Percentiles rank a stretch among this genome's conserved stretches.
phyloP scores from a whole-genome alignment of 164 flowering plant genomes.

The Hamamelis virginiana region DNA sequence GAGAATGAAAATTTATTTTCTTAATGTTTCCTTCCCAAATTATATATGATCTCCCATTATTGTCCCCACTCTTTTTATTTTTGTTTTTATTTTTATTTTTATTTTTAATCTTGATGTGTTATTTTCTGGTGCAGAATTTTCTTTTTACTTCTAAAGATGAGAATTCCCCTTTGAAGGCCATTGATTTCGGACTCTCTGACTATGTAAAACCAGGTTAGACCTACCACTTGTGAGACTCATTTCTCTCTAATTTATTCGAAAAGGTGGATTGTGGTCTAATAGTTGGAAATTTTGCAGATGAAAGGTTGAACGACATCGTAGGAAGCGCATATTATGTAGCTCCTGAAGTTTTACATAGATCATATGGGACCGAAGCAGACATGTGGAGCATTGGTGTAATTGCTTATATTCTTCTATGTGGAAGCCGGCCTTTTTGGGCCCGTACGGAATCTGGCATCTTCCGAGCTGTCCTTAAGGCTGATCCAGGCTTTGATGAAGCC shows the following conservation, averaged over 20 bases:
- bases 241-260: not conserved
- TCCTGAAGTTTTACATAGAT: constrained; percentile 96
- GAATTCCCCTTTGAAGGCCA: constrained; percentile 71
- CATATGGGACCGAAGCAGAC: constrained; percentile 97
- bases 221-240: not conserved
- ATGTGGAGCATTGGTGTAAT: constrained; percentile 99
- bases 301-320: constrained; percentile 91
- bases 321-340: constrained; percentile 99
- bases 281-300: constrained; percentile 57
- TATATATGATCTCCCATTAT: no score
- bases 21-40: no score
- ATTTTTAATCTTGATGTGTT: not conserved
- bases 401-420: constrained; percentile 95
- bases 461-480: constrained; percentile 83
- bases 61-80: not conserved
- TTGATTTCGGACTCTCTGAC: constrained; percentile 97
- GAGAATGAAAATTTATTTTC: no score
- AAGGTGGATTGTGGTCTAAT: constrained; percentile 9
- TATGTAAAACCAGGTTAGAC: constrained; percentile 90
- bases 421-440: constrained; percentile 98
- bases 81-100: not conserved
- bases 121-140: constrained; percentile 69
- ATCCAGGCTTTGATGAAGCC: constrained; percentile 86
- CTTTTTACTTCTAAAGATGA: constrained; percentile 77
- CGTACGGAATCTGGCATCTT: constrained; percentile 96